Evolutionary conservation across 345 rosid species (phyloP).

Genomic region (Excoecaria cochinchinensis): DNA sequence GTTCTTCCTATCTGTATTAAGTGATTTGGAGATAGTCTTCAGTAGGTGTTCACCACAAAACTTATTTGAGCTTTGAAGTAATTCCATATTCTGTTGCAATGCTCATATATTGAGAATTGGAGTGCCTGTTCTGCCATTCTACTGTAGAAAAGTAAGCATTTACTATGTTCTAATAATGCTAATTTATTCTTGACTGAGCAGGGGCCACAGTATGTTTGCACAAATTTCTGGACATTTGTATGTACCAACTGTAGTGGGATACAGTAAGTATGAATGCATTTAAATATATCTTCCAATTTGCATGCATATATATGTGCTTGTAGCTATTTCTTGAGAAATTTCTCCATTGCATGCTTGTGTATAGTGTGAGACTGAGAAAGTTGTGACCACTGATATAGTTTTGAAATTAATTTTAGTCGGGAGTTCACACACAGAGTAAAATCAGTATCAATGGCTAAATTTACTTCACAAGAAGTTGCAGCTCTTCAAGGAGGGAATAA

Average conservation of each 20-base stretch:
- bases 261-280: constrained; percentile 58
- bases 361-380: not conserved
- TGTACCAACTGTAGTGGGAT: constrained; percentile 98
- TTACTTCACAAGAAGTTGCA: constrained; percentile 78
- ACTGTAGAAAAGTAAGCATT: not conserved
- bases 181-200: constrained; percentile 36
- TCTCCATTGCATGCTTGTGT: not conserved
- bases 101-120: not conserved
- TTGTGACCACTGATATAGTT: constrained; percentile 10
- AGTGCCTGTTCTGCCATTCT: not conserved
- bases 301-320: not conserved
- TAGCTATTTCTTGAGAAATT: not conserved
- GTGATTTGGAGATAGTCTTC: not conserved
- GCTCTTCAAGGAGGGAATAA: constrained; percentile 94
- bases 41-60: not conserved
- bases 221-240: constrained; percentile 89
- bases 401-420: constrained; percentile 50
- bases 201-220: constrained; percentile 99
- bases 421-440: constrained; percentile 96
- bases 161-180: constrained; percentile 8
- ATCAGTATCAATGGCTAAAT: constrained; percentile 93
- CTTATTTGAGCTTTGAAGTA: not conserved
- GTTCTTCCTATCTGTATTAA: not conserved
- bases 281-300: not conserved
- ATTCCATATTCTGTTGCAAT: not conserved